Evolutionary conservation across 495 filamentous ascomycete genomes (phyloP).

Genomic region (Friedmanniomyces endolithicus): DNA sequence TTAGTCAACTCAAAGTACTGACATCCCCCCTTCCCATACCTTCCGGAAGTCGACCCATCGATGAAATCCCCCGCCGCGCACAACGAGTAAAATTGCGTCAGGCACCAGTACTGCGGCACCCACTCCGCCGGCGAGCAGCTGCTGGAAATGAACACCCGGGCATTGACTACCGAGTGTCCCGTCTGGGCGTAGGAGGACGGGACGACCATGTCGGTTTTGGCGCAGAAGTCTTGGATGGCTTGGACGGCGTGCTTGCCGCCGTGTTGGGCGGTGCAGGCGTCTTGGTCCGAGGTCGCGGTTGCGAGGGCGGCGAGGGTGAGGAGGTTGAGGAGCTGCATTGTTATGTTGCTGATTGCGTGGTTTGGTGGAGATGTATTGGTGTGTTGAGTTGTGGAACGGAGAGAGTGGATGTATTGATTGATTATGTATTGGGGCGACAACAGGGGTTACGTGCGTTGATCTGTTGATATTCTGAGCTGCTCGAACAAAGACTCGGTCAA

Average conservation of each 20-base stretch:
- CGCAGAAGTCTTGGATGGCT: background rate
- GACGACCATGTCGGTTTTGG: slow-evolving; percentile 9
- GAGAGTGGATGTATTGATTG: too few species aligned
- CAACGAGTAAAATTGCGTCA: background rate
- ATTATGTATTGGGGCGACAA: too few species aligned
- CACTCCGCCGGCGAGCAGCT: slow-evolving; percentile 5
- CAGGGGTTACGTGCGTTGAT: too few species aligned
- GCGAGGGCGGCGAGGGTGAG: background rate
- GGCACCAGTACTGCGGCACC: slow-evolving; percentile 7
- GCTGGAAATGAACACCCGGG: background rate
- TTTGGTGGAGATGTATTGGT: too few species aligned
- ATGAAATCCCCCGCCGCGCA: background rate
- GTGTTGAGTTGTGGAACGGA: too few species aligned
- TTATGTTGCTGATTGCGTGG: too few species aligned
- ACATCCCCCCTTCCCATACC: background rate
- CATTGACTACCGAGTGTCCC: background rate
- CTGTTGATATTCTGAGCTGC: too few species aligned
- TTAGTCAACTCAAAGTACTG: background rate
- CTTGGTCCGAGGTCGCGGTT: background rate
- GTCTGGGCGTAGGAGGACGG: slow-evolving; percentile 4
- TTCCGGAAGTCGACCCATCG: background rate
- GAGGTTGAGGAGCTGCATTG: background rate
- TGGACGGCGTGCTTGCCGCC: background rate
- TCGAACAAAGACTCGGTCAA: too few species aligned
- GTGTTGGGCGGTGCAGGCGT: background rate